Conservation (phyloP, 2,329 filamentous ascomycete species). For the Pseudogymnoascus sp. region DNA sequence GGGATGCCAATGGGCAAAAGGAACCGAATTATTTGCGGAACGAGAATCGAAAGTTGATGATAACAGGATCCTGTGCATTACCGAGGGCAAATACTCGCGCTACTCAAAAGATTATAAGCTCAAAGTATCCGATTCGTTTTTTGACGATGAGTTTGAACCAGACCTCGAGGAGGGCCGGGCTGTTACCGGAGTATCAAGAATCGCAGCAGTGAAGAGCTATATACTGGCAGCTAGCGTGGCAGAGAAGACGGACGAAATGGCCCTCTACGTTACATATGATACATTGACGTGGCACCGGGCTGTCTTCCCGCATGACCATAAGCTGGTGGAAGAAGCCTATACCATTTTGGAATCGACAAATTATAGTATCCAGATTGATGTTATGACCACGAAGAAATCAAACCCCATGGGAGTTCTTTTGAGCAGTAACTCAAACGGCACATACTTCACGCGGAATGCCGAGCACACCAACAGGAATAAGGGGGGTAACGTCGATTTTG, state of each 20-base stretch:
- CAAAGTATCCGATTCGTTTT: constrained; percentile 76
- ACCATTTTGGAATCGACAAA: constrained; percentile 93
- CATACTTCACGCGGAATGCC: constrained; percentile 86
- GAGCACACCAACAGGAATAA: constrained; percentile 83
- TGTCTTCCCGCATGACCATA: constrained; percentile 77
- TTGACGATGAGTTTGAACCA: constrained; percentile 65
- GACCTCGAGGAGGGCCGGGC: constrained; percentile 65
- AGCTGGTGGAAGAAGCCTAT: constrained; percentile 75
- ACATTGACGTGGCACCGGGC: constrained; percentile 82
- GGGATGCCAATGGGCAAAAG: constrained; percentile 83
- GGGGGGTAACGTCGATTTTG: constrained; percentile 79
- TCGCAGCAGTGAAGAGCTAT: constrained; percentile 79
- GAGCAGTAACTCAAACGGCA: constrained; percentile 95
- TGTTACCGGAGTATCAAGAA: constrained; percentile 70
- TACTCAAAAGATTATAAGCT: constrained; percentile 69
- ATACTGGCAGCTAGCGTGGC: constrained; percentile 77
- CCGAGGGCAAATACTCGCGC: constrained; percentile 62
- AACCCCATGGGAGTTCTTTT: constrained; percentile 80
- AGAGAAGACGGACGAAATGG: constrained; percentile 77
- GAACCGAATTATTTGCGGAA: constrained; percentile 63
- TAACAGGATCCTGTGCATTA: constrained; percentile 72
- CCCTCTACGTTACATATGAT: constrained; percentile 81
- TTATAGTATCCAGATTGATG: constrained; percentile 95
- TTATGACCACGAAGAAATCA: constrained; percentile 60
- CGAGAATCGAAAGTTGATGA: constrained; percentile 58